Percentiles rank a stretch among this genome's conserved stretches.
Evolutionary conservation across 306 rosid species (phyloP).

Genomic region (Glycine tomentella): DNA sequence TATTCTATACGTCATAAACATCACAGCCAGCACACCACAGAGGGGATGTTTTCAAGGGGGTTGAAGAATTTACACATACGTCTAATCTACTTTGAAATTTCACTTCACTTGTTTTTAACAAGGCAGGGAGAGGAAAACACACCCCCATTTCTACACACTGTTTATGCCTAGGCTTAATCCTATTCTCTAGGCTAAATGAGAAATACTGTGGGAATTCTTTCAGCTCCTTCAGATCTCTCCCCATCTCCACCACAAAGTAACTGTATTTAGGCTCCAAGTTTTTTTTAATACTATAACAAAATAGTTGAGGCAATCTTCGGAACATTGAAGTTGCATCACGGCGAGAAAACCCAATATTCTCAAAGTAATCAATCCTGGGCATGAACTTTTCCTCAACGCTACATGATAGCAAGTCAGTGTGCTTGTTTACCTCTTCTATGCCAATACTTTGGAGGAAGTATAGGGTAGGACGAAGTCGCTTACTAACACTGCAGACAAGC

Average conservation of each 20-base stretch:
- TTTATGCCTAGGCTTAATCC: constrained; percentile 89
- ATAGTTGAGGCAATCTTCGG: constrained; percentile 82
- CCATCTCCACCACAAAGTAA: constrained; percentile 92
- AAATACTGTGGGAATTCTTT: constrained; percentile 85
- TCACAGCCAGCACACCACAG: constrained; percentile 68
- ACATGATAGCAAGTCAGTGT: constrained; percentile 76
- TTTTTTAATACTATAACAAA: constrained; percentile 71
- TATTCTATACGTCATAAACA: constrained; percentile 48
- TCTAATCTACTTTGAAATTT: constrained; percentile 70
- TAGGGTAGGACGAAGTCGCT: constrained; percentile 86
- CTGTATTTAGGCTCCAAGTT: constrained; percentile 83
- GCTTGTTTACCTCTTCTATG: constrained; percentile 68
- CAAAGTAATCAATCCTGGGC: constrained; percentile 76
- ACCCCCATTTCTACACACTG: constrained; percentile 82
- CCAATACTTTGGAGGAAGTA: constrained; percentile 93
- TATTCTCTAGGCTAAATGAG: constrained; percentile 85
- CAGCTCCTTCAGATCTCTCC: constrained; percentile 86
- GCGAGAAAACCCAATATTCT: constrained; percentile 72
- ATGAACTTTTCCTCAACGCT: constrained; percentile 81
- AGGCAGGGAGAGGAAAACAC: constrained; percentile 74
- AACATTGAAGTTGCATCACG: constrained; percentile 67
- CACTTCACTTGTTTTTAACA: constrained; percentile 67
- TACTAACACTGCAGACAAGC: constrained; percentile 68
- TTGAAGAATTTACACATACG: constrained; percentile 77
- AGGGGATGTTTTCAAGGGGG: constrained; percentile 76